A percentile compares a stretch with the other conserved stretches of the same genome.
Conservation (phyloP, 805 yeast genomes). For the Yamadazyma sp. region DNA sequence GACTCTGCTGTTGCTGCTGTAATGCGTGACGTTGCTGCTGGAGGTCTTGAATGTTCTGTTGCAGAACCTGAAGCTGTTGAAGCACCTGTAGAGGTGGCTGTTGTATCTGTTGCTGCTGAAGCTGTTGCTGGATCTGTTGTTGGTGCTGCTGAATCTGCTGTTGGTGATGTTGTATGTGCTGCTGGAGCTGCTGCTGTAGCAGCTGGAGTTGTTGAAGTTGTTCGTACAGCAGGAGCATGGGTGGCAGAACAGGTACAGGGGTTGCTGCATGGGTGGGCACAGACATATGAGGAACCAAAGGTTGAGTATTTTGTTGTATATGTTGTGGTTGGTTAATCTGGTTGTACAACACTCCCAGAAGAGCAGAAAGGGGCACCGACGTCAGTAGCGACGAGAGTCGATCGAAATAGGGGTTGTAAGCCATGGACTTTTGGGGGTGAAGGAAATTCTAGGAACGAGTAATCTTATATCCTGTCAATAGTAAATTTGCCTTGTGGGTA, state of each 20-base stretch:
- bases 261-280: too few species aligned
- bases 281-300: too few species aligned
- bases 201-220: conserved; percentile 1
- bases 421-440: too few species aligned
- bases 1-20: too few species aligned
- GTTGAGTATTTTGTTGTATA: background rate
- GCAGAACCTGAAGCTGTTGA: background rate
- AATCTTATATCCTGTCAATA: too few species aligned
- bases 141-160: background rate
- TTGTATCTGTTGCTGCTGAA: conserved; percentile 2
- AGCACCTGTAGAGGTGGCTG: background rate
- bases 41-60: conserved; percentile 1
- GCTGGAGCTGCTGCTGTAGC: conserved; percentile 1
- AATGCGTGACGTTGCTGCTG: too few species aligned
- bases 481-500: too few species aligned
- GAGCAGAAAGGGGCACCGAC: background rate
- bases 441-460: too few species aligned
- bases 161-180: background rate
- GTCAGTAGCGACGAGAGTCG: too few species aligned
- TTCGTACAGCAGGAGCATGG: conserved; percentile 1
- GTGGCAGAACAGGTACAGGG: background rate
- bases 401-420: too few species aligned
- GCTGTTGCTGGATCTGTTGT: background rate
- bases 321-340: background rate
- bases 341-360: background rate